Percentiles rank a stretch among this genome's conserved stretches.
Evolutionary conservation across 163 green algal genomes (phyloP).

Genomic region (Scenedesmus sp.): DNA sequence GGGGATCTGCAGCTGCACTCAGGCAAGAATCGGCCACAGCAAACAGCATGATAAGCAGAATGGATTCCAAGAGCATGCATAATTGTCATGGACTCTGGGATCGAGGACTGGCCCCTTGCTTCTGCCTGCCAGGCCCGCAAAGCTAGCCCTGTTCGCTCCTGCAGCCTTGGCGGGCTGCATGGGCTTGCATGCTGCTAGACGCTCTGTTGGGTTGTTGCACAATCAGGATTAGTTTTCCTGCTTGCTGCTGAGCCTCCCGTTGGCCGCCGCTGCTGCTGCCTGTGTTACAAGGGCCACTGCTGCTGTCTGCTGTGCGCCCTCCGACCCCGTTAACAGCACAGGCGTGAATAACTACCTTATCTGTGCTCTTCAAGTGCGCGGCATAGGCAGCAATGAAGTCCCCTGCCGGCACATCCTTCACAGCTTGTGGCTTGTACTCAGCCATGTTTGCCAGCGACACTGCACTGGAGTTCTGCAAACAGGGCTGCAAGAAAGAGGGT

Average conservation of each 20-base stretch:
- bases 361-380: slow-evolving; percentile 96
- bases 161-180: slow-evolving; percentile 1
- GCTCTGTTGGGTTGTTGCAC: not conserved
- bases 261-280: slow-evolving; percentile 17
- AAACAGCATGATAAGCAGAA: slow-evolving; percentile 28
- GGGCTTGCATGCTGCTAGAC: not conserved
- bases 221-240: not conserved
- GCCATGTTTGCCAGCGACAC: slow-evolving; percentile 58
- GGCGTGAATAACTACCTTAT: slow-evolving; percentile 83
- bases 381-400: slow-evolving; percentile 94
- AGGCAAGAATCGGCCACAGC: not conserved
- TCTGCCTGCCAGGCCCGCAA: not conserved
- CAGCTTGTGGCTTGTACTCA: slow-evolving; percentile 77
- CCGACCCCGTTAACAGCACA: not conserved
- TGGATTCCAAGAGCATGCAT: not conserved
- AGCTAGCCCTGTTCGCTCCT: not conserved
- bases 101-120: not conserved
- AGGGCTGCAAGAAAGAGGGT: slow-evolving; percentile 33
- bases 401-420: slow-evolving; percentile 92
- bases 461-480: not conserved
- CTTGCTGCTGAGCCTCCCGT: not conserved
- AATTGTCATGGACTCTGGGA: not conserved
- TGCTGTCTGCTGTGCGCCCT: not conserved
- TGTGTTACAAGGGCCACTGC: slow-evolving; percentile 19
- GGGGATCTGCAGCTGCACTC: slow-evolving; percentile 90